Evolutionary conservation across 2,329 filamentous ascomycete genomes (phyloP), one percentile per base, ranked within the genome.

Genomic region (Lasiodiplodia hormozganensis): DNA sequence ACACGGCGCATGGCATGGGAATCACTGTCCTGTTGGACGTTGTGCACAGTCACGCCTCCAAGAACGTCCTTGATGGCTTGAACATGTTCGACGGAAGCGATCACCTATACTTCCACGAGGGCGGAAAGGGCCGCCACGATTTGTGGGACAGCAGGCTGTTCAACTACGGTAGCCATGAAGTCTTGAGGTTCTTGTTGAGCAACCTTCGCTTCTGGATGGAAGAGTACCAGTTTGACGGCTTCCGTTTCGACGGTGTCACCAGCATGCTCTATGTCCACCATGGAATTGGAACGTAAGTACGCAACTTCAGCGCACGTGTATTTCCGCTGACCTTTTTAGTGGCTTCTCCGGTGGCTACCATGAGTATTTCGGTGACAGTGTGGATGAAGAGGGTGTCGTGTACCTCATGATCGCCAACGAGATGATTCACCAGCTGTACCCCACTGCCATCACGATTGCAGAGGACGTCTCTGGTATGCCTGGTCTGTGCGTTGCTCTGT

Each of bases 171-270:
- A 89, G 89, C 75, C 94, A 98, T 75, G 96, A 99, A 78, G 96
- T 99, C 25, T 80, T 98, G 78, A 89, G 96, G n/a, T 99, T 99
- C 82, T 84, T 99, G 56, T 85, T 99, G 31, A 97, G 94, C 79
- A 99, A 99, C 78, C 82, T 99, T 69, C 88, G 95, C 28, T 99
- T 97, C 84, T 99, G 96, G 94, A 98, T 99, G 94, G 95, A 98
- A 68, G 94, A 97, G 81, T 99, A 97, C 76, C 85, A 89, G 51
- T 98, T 99, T 77, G 96, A 99, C 77, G 96, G 96, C 28, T 99
- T 98, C 86, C 89, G 96, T 52, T 99, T 99, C 75, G 96, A 99
- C 74, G 96, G 96, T 72, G 96, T 99, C 65, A 99, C 96, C 1
- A 97, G 94, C 82, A 99, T 99, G 94, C 90, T 99, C 68, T 99